These are phyloP conservation scores for Podospora australis DNA, from an alignment of 495 filamentous ascomycete species.

Conservation along the genomic window DNA sequence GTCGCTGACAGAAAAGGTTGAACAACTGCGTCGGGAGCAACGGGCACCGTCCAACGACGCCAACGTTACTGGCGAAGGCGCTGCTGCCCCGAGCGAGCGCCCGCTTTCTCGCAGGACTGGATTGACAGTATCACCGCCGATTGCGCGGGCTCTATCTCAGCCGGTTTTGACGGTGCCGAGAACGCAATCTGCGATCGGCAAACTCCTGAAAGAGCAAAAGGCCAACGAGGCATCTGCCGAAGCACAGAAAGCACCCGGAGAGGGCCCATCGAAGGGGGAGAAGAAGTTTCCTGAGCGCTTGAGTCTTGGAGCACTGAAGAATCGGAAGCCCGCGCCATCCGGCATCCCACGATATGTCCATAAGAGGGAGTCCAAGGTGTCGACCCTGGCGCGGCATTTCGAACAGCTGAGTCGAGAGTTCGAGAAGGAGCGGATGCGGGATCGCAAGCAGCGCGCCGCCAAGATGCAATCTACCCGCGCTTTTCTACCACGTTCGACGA, in stretches of 20 bases:
- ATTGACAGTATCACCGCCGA: constrained; percentile 52
- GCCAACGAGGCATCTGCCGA: constrained; percentile 22
- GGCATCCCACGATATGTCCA: constrained; percentile 83
- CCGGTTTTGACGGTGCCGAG: constrained; percentile 40
- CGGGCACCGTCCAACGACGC: constrained; percentile 23
- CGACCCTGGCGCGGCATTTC: constrained; percentile 86
- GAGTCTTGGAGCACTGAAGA: constrained; percentile 53
- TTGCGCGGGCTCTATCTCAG: constrained; percentile 66
- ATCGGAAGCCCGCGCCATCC: constrained; percentile 58
- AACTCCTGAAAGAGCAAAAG: constrained; percentile 32
- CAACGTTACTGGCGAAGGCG: constrained; percentile 17
- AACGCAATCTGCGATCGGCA: constrained; percentile 26
- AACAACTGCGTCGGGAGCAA: constrained; percentile 41
- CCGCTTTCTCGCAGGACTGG: constrained; percentile 35
- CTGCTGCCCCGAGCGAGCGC: constrained; percentile 29
- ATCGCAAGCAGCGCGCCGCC: constrained; percentile 75
- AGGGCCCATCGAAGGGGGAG: constrained; percentile 46
- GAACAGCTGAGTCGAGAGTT: constrained; percentile 95
- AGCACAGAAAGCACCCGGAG: constrained; percentile 20
- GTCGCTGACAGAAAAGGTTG: constrained; percentile 44
- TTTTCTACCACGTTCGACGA: constrained; percentile 77
- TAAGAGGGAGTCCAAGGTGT: constrained; percentile 67
- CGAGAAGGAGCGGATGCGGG: constrained; percentile 84
- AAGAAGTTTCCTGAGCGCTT: constrained; percentile 68
- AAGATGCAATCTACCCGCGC: constrained; percentile 73